Conservation (phyloP, 768 basidiomycete genomes). For the Podaxis sp. region DNA sequence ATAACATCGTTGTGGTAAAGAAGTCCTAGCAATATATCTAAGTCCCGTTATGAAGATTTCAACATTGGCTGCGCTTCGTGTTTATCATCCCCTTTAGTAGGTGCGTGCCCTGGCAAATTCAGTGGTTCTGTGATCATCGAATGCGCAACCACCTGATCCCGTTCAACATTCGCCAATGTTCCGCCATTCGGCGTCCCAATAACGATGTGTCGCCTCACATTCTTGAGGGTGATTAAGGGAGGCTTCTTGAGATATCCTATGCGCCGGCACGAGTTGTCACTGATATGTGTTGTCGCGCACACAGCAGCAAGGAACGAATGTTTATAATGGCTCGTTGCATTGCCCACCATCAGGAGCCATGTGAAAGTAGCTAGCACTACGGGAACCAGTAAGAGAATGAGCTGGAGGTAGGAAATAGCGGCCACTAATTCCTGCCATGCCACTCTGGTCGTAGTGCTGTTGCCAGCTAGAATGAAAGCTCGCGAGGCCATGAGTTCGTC, state of each 20-base stretch:
- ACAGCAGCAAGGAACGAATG: conserved; percentile 17
- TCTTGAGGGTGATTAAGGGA: conserved; percentile 8
- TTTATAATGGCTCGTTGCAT: conserved; percentile 12
- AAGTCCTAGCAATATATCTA: not conserved
- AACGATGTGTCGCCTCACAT: conserved; percentile 10
- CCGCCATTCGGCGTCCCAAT: conserved; percentile 16
- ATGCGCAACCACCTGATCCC: conserved; percentile 9
- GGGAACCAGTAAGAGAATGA: conserved; percentile 11
- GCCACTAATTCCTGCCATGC: conserved; percentile 4
- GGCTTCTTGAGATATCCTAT: conserved; percentile 15
- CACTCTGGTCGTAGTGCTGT: not conserved
- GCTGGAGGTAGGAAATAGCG: conserved; percentile 16
- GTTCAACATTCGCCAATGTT: conserved; percentile 9
- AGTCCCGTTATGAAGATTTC: not conserved
- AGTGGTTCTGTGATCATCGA: conserved; percentile 11
- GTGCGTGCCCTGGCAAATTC: not conserved
- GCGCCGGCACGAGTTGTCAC: conserved; percentile 2
- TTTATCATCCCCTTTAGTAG: not conserved
- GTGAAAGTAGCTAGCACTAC: conserved; percentile 4
- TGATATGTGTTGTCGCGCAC: conserved; percentile 13
- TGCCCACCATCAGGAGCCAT: conserved; percentile 5
- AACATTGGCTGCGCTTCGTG: not conserved
- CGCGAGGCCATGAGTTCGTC: conserved; percentile 15
- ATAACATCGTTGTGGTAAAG: not conserved
- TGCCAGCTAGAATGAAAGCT: conserved; percentile 11